These are phyloP conservation scores for Torulaspora maleeae DNA, from an alignment of 805 yeast genomes.

Conservation along the genomic window DNA sequence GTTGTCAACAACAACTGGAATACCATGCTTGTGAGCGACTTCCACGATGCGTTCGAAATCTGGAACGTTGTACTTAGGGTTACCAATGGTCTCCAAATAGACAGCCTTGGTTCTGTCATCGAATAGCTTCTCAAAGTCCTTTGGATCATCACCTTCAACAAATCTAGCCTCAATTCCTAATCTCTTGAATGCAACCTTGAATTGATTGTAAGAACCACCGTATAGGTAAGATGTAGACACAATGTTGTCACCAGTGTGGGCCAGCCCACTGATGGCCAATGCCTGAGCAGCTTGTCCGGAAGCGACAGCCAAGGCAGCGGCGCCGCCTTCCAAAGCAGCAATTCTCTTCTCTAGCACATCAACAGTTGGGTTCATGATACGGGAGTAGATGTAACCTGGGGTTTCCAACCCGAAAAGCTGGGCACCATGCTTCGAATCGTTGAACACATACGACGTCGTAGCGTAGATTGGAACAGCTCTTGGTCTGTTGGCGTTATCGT, in stretches of 20 bases:
- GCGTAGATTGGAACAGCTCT: slow-evolving; percentile 95
- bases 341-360: slow-evolving; percentile 88
- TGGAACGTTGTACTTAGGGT: slow-evolving; percentile 89
- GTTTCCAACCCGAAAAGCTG: slow-evolving; percentile 79
- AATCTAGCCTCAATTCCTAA: slow-evolving; percentile 82
- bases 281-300: slow-evolving; percentile 98
- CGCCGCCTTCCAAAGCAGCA: slow-evolving; percentile 90
- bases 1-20: slow-evolving; percentile 90
- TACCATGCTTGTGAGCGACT: slow-evolving; percentile 79
- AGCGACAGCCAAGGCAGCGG: slow-evolving; percentile 80
- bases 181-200: slow-evolving; percentile 86
- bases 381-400: slow-evolving; percentile 82
- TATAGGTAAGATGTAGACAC: slow-evolving; percentile 81
- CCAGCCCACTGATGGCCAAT: slow-evolving; percentile 74
- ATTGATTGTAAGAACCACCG: slow-evolving; percentile 96
- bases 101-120: slow-evolving; percentile 87
- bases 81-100: slow-evolving; percentile 85
- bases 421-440: slow-evolving; percentile 88
- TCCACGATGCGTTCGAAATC: slow-evolving; percentile 74
- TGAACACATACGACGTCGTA: slow-evolving; percentile 82
- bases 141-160: slow-evolving; percentile 73
- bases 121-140: slow-evolving; percentile 63
- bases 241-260: slow-evolving; percentile 85
- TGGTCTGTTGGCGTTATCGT: slow-evolving; percentile 55
- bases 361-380: slow-evolving; percentile 89